Evolutionary conservation across 2,329 filamentous ascomycete species (phyloP), one percentile per base, ranked within the genome.

Genomic region (Ceratocystis variospora): DNA sequence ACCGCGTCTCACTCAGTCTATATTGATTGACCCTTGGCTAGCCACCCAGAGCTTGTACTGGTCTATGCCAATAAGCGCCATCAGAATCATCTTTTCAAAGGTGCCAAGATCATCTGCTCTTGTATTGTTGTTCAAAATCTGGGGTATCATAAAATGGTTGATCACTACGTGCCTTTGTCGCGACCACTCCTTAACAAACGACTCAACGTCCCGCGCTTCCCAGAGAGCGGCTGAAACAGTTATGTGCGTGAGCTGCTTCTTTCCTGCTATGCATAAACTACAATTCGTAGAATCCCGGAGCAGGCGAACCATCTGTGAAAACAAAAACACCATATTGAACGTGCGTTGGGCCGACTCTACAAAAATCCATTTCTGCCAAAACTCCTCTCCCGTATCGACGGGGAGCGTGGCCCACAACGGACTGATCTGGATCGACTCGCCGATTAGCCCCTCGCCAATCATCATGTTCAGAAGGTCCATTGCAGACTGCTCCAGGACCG

Each of bases 311-410:
- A 72, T 68, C 61, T 77, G 74, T 19, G 76, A 63, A 64, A 83
- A 75, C 55, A 80, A 81, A 68, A 79, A 79, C 0, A 77, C 71
- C 12, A 80, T 73, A 1, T 84, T 72, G 0, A 80, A 73, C 0
- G 81, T 84, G 17, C 82, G 78, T 1, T 81, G 76, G 0, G 78
- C 74, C 0, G 81, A 83, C 70, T 85, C 82, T 10, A 81, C 76
- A 22, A 83, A 74, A 2, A 81, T 72, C 79, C 80, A 85, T 1
- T 75, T 73, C 6, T 73, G 71, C 81, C 81, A 85, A 57, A 80
- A 80, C 0, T 74, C 69, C 19, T 74, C 75, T 1, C 77, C 76
- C 0, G 76, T 73, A 8, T 75, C 75, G 2, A 81, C 70, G 0
- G 77, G 73, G 66, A 73, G 73, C 17, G 74, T 59, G 46, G 10